A percentile compares a stretch with the other conserved stretches of the same genome.
Conservation (phyloP, 1,284 basidiomycete species). For the Cerrena zonata region DNA sequence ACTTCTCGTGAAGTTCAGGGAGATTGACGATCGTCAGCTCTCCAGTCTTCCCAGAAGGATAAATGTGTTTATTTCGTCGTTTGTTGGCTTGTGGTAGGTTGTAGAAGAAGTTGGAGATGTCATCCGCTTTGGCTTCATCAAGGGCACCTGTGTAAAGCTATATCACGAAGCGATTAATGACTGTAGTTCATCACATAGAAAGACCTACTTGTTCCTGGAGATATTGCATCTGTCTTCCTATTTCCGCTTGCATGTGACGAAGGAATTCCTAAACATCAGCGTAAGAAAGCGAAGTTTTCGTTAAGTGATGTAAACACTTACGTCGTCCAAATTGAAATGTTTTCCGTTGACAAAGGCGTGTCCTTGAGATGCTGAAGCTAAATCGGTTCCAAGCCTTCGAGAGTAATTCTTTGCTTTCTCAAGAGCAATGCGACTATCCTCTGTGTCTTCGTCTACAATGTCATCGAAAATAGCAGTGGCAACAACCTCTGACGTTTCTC, state of each 20-base stretch:
- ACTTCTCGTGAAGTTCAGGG: conserved; percentile 40
- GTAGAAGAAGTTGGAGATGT: conserved; percentile 79
- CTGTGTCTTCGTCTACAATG: conserved; percentile 33
- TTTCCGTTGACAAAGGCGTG: conserved; percentile 88
- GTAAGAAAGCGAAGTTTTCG: neutral
- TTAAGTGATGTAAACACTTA: conserved; percentile 32
- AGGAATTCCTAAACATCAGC: conserved; percentile 52
- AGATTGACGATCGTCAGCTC: conserved; percentile 49
- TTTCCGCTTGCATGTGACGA: conserved; percentile 57
- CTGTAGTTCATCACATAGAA: neutral
- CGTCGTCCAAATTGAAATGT: conserved; percentile 65
- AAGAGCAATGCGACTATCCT: conserved; percentile 26
- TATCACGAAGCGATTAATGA: conserved; percentile 4
- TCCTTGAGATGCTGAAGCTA: conserved; percentile 38
- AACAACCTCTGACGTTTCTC: conserved; percentile 20
- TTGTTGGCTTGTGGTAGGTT: conserved; percentile 71
- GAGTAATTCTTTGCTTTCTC: conserved; percentile 46
- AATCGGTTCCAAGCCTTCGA: conserved; percentile 45
- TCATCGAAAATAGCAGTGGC: conserved; percentile 33
- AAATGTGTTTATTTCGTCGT: conserved; percentile 70
- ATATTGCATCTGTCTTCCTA: conserved; percentile 56
- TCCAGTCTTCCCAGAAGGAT: conserved; percentile 40
- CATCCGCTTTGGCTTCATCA: conserved; percentile 46
- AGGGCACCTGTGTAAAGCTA: conserved; percentile 65
- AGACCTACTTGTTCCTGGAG: conserved; percentile 63